Percentiles rank a stretch among this genome's conserved stretches.
Conservation (phyloP, 2,329 filamentous ascomycete species). For the Colletotrichum godetiae region DNA sequence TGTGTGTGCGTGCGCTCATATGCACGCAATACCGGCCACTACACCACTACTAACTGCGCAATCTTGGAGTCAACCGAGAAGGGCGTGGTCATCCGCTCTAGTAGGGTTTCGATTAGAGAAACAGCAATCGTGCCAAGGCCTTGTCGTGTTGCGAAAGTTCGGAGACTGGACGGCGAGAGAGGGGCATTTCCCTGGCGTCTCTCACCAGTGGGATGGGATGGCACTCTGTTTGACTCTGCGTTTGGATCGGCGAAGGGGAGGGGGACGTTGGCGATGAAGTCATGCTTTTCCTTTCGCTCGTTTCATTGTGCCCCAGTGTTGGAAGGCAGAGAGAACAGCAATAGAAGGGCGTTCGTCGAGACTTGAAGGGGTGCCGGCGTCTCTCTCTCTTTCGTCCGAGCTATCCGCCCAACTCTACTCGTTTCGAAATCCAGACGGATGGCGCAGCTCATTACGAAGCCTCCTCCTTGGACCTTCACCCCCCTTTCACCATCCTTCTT, state of each 20-base stretch:
- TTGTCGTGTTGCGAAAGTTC: constrained; percentile 21
- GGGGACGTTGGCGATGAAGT: background rate
- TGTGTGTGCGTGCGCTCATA: background rate
- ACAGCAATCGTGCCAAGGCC: constrained; percentile 13
- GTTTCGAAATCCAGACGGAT: constrained; percentile 32
- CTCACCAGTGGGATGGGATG: constrained; percentile 25
- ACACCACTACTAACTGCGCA: background rate
- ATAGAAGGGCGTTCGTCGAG: constrained; percentile 20
- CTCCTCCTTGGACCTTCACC: background rate
- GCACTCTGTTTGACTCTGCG: constrained; percentile 6
- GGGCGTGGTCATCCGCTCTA: background rate
- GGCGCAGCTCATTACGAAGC: constrained; percentile 31
- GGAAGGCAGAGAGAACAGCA: background rate
- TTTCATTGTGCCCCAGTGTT: background rate
- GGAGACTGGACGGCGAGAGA: background rate
- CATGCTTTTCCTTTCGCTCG: background rate
- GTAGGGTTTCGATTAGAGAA: background rate
- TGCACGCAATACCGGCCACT: background rate
- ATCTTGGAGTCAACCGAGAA: background rate
- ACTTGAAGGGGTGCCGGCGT: background rate
- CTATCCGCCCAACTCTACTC: constrained; percentile 28
- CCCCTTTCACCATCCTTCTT: background rate
- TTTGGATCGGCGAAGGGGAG: constrained; percentile 9
- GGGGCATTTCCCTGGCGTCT: background rate
- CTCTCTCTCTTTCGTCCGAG: constrained; percentile 18